A percentile compares a stretch with the other conserved stretches of the same genome.
Evolutionary conservation across 257 asterid genomes (phyloP).

Genomic region (Salvia rosmarinus): DNA sequence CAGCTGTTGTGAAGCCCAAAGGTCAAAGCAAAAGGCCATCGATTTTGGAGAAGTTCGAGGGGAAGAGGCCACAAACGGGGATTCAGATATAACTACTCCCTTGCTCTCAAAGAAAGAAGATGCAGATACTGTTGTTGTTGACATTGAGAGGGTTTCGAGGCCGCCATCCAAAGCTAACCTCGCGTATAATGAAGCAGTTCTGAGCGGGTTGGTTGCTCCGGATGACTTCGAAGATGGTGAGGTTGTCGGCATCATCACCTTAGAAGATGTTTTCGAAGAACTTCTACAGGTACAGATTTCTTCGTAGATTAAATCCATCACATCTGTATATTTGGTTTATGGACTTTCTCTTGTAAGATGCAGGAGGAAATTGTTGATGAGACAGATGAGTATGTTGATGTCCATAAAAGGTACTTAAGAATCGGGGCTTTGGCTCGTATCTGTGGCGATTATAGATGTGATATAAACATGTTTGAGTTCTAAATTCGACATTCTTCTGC

Average conservation of each 20-base stretch:
- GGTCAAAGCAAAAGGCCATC: constrained; percentile 48
- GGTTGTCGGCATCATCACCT: constrained; percentile 87
- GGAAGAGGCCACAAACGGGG: constrained; percentile 38
- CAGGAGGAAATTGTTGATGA: constrained; percentile 97
- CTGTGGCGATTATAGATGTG: not conserved
- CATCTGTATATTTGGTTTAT: not conserved
- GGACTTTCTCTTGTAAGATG: constrained; percentile 23
- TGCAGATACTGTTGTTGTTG: constrained; percentile 54
- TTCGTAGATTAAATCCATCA: constrained; percentile 1
- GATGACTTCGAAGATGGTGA: constrained; percentile 86
- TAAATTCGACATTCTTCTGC: constrained; percentile 35
- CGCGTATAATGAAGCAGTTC: constrained; percentile 42
- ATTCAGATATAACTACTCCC: constrained; percentile 53
- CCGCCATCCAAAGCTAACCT: constrained; percentile 41
- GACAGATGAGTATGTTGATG: constrained; percentile 93
- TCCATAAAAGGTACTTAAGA: constrained; percentile 69
- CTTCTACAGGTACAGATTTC: constrained; percentile 69
- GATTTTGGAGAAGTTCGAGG: constrained; percentile 51
- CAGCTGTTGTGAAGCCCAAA: constrained; percentile 80
- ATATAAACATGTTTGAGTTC: not conserved
- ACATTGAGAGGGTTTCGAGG: constrained; percentile 55
- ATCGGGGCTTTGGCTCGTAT: constrained; percentile 23
- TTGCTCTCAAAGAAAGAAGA: constrained; percentile 49
- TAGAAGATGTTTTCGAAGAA: constrained; percentile 97
- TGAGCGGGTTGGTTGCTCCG: constrained; percentile 39